Evolutionary conservation across 108 stramenopile species (phyloP), one percentile per base, ranked within the genome.

Genomic region (Cyclotella choctawhatcheeana): DNA sequence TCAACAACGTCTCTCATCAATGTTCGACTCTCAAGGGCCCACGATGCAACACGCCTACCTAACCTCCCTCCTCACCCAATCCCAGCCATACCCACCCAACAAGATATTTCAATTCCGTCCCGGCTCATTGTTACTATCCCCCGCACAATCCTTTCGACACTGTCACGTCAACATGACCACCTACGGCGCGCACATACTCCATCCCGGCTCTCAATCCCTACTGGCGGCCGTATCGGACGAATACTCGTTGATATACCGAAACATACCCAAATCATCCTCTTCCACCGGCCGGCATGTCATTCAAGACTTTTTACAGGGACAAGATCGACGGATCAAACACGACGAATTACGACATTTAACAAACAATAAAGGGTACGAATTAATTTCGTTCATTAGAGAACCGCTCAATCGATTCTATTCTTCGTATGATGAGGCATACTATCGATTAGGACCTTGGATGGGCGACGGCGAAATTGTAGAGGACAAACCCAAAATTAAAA

Each of bases 341-440:
- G 27, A 64, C 25, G 27, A 56, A n/a, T n/a, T 74, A 18, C 20
- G 50, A 21, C n/a, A 58, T 4, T 45, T 40, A 6, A 73, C 74
- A 0, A 43, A 47, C 16, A 44, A 69, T 16, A 14, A 48, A 29
- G 56, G 64, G 0, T 74, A 70, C n/a, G 69, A 33, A 8, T 32
- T 76, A 59, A 43, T 76, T 35, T 74, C 73, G 0, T 81, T 81
- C 34, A 47, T 81, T 24, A 58, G 79, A n/a, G 79, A 81, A 1
- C 79, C 79, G 17, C 40, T 74, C 20, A 47, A 55, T 51, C 35
- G 79, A 64, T 81, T 81, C 51, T 81, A 69, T 44, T 81, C 79
- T 0, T 69, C 67, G 0, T 81, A 74, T 21, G 79, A 81, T 44
- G 79, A 81, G 29, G 71, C 79, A 0, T 81, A 64, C 30, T 69